Base-by-base conservation (phyloP, 169 alveolate species). In the Cryptosporidium bovis region DNA sequence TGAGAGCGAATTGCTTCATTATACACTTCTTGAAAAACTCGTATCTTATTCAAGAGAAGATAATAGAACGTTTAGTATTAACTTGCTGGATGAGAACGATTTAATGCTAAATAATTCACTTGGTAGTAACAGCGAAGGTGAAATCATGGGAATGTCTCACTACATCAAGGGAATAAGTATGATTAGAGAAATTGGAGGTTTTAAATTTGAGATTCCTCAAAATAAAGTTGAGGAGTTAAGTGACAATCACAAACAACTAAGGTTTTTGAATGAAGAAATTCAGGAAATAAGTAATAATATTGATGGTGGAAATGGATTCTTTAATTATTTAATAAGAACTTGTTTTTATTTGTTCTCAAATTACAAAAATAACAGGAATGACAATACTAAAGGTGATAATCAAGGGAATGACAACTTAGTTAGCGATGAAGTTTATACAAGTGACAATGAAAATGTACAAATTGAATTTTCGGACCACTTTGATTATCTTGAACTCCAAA, bases 101-200 rank as follows among this genome's bases (percentile, higher is more conserved):
- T 46, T 51, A 53, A 34, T 33, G 16, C 33, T 12, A 31, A 53
- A 69, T 33, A 31, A 67, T 6, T 16, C 24, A 13, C 36, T 18
- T 55, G 51, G 56, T 29, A 51, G 24, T 20, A 67, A 27, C 51
- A 51, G 36, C 58, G 64, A 56, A 40, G 1, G 58, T 13, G 66
- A 44, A 24, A n/a, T 20, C 0, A 77, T 40, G 60, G 71, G 64
- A 15, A 36, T 77, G 65, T 77, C 64, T 62, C 60, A 62, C 24
- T 77, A 60, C 16, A 62, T 16, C 0, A 77, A 77, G 46, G 87
- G 87, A 40, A 66, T 60, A 24, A 77, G 65, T 40, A n/a, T 77
- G 31, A 24, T 77, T 7, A 33, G 40, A 24, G 87, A 77, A 44
- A 27, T 77, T 24, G 87, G 87, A 44, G 55, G 51, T 7, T 62